Percentiles rank a stretch among this genome's conserved stretches.
These are phyloP conservation scores for Sapria himalayana DNA, from an alignment of 345 rosid species.

Conservation along the genomic window DNA sequence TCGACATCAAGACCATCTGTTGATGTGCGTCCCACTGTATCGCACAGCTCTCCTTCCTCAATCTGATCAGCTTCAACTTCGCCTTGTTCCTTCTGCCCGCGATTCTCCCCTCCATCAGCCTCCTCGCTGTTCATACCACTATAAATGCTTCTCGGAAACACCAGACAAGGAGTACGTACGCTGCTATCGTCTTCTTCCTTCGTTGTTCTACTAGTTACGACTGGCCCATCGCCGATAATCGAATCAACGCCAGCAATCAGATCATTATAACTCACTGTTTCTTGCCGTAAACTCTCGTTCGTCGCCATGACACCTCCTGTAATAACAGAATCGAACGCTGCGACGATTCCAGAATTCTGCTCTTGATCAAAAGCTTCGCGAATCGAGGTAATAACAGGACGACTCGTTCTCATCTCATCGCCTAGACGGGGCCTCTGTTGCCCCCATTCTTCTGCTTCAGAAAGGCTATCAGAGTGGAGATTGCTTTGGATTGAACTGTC, in stretches of 20 bases:
- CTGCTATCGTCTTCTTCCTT: background rate
- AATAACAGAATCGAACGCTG: too few species aligned
- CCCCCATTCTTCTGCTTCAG: too few species aligned
- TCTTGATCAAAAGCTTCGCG: too few species aligned
- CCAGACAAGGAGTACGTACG: background rate
- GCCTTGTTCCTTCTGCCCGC: constrained; percentile 10
- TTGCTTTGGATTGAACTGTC: too few species aligned
- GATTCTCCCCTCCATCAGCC: constrained; percentile 8
- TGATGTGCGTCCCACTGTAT: constrained; percentile 13
- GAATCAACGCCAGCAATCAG: background rate
- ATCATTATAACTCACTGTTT: too few species aligned
- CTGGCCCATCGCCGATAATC: background rate
- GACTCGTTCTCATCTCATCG: too few species aligned
- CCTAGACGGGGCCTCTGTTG: too few species aligned
- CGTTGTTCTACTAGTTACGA: background rate
- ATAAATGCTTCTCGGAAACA: background rate
- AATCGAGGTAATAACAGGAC: too few species aligned
- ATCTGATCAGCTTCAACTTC: constrained; percentile 9
- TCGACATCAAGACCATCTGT: constrained; percentile 4
- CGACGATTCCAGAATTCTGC: too few species aligned
- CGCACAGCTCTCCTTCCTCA: constrained; percentile 28
- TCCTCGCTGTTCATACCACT: background rate
- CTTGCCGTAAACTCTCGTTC: background rate
- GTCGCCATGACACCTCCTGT: constrained; percentile 2
- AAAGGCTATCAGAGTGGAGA: too few species aligned